phyloP scores from a whole-genome alignment of 768 basidiomycete genomes.

The Podaxis mareebaensis region DNA sequence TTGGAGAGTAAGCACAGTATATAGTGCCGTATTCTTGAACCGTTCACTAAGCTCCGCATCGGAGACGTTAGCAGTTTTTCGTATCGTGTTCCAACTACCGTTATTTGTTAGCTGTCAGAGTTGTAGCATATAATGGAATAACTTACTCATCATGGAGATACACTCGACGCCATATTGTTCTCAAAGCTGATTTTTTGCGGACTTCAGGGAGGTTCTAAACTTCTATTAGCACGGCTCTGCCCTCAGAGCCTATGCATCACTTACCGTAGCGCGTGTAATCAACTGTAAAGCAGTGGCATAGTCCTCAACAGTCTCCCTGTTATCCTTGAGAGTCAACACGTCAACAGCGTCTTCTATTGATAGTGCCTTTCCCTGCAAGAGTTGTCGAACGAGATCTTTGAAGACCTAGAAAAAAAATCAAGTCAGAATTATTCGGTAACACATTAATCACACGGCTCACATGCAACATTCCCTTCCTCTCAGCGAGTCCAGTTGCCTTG shows the following conservation, averaged over 20 bases:
- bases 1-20: slow-evolving; percentile 57
- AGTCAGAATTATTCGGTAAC: neutral
- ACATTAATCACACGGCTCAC: slow-evolving; percentile 33
- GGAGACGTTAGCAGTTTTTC: slow-evolving; percentile 70
- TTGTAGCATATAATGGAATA: neutral
- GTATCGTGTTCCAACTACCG: slow-evolving; percentile 76
- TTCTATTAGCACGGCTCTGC: neutral
- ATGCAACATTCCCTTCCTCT: slow-evolving; percentile 51
- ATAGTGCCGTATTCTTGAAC: slow-evolving; percentile 76
- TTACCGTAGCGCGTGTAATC: slow-evolving; percentile 54
- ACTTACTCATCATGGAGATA: slow-evolving; percentile 88
- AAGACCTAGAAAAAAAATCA: slow-evolving; percentile 50
- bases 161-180: slow-evolving; percentile 83
- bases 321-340: slow-evolving; percentile 84
- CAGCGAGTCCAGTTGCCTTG: slow-evolving; percentile 48
- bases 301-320: slow-evolving; percentile 56
- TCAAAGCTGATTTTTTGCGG: slow-evolving; percentile 66
- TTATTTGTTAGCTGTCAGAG: neutral
- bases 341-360: slow-evolving; percentile 82
- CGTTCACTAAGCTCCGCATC: slow-evolving; percentile 75
- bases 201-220: slow-evolving; percentile 67
- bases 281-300: slow-evolving; percentile 71
- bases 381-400: slow-evolving; percentile 61
- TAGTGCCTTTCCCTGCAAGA: slow-evolving; percentile 76
- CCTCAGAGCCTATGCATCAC: slow-evolving; percentile 16